These are phyloP conservation scores for carrot (Daucus carota) DNA, from an alignment of 129 eudicot species.

Conservation along the genomic window DNA sequence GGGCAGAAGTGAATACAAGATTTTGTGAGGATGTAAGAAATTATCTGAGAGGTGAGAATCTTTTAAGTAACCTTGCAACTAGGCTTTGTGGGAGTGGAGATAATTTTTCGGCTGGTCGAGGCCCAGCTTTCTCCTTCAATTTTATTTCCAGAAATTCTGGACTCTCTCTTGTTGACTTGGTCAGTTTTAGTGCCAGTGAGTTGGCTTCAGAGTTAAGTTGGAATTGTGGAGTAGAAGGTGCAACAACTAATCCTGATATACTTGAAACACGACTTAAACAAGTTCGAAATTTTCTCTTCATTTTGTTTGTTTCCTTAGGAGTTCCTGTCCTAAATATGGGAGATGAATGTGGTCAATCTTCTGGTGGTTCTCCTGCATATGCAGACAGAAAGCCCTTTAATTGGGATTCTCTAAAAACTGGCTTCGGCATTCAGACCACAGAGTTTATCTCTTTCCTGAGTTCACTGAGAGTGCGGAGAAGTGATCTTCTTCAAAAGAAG, in stretches of 20 bases:
- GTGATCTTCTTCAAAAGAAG: conserved; percentile 68
- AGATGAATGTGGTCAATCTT: conserved; percentile 91
- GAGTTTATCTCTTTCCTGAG: conserved; percentile 67
- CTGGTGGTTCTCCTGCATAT: conserved; percentile 38
- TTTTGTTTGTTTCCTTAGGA: conserved; percentile 72
- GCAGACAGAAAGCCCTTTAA: conserved; percentile 51
- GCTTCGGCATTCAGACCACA: conserved; percentile 54
- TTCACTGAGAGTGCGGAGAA: conserved; percentile 47
- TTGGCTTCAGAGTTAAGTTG: conserved; percentile 60
- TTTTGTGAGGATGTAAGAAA: conserved; percentile 58
- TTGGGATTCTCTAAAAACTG: conserved; percentile 62
- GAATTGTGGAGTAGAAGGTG: conserved; percentile 97
- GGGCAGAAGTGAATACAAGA: conserved; percentile 82
- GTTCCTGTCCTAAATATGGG: conserved; percentile 94
- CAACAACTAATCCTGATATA: conserved; percentile 53
- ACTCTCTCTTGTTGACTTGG: conserved; percentile 79
- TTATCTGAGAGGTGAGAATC: conserved; percentile 61
- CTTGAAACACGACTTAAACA: conserved; percentile 83
- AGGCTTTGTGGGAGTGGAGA: conserved; percentile 96
- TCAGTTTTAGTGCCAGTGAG: conserved; percentile 62
- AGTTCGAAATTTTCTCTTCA: conserved; percentile 68
- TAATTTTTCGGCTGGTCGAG: conserved; percentile 64
- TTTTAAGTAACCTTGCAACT: conserved; percentile 77
- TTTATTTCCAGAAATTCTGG: conserved; percentile 58
- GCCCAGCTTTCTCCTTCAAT: conserved; percentile 88